phyloP scores from a whole-genome alignment of 2,329 filamentous ascomycete genomes.

The Xylaria sp. region DNA sequence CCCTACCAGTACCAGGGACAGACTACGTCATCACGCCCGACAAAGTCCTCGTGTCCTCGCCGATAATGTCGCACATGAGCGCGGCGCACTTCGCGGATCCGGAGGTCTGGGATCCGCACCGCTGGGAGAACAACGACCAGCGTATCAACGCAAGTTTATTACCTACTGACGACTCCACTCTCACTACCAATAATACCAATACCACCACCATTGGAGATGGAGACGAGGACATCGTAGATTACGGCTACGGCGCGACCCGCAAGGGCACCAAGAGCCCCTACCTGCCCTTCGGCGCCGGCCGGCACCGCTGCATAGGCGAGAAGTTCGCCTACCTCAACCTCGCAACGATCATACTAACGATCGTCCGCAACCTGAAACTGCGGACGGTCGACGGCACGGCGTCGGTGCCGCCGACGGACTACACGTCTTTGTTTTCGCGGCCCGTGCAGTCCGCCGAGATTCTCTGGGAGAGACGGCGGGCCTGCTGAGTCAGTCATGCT shows the following conservation, averaged over 20 bases:
- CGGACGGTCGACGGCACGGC: conserved; percentile 65
- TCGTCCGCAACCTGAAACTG: conserved; percentile 71
- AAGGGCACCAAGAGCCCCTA: conserved; percentile 61
- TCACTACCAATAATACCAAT: no score
- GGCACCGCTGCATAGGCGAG: conserved; percentile 80
- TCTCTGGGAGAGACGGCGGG: conserved; percentile 46
- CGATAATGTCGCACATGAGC: conserved; percentile 56
- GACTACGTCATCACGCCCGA: conserved; percentile 67
- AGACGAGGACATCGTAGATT: conserved; percentile 37
- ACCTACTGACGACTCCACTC: no score
- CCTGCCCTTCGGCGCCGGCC: conserved; percentile 77
- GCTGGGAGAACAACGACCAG: conserved; percentile 61
- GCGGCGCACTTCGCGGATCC: conserved; percentile 71
- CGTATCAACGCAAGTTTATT: background rate
- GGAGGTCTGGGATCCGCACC: conserved; percentile 69
- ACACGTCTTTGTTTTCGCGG: conserved; percentile 61
- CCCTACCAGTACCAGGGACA: conserved; percentile 68
- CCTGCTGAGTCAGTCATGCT: background rate
- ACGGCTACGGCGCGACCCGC: conserved; percentile 49
- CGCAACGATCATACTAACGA: conserved; percentile 69
- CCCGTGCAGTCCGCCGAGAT: conserved; percentile 50
- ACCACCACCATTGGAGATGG: no score
- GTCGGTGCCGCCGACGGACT: conserved; percentile 72
- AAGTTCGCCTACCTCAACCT: conserved; percentile 80
- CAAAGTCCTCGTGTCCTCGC: conserved; percentile 57